These are phyloP conservation scores for Solanum pennellii DNA, from an alignment of 257 asterid species.

Conservation along the genomic window DNA sequence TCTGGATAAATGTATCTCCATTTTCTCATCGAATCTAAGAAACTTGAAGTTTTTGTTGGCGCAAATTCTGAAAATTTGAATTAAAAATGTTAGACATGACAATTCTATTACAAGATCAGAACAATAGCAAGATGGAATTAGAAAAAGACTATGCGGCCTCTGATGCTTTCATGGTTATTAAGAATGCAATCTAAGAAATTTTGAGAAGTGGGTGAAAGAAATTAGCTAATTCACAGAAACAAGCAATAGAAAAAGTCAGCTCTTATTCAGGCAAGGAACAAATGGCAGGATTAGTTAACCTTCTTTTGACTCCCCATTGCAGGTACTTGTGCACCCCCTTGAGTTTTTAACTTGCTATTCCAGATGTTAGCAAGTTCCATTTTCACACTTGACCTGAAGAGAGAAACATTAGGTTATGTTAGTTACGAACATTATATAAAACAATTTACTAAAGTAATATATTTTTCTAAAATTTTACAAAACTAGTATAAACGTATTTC, in stretches of 20 bases:
- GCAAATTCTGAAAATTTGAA: conserved; percentile 25
- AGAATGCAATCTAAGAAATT: not conserved
- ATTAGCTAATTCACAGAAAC: not conserved
- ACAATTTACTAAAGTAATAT: too few species aligned
- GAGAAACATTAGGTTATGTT: too few species aligned
- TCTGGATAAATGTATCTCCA: too few species aligned
- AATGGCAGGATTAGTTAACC: conserved; percentile 1
- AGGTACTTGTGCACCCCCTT: not conserved
- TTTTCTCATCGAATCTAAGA: too few species aligned
- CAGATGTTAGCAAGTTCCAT: too few species aligned
- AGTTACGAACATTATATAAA: too few species aligned
- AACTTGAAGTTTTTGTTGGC: conserved; percentile 16
- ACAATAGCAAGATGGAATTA: not conserved
- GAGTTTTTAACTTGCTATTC: not conserved
- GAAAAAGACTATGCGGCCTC: not conserved
- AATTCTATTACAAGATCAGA: not conserved
- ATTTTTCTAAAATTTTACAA: too few species aligned
- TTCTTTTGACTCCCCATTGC: conserved; percentile 14
- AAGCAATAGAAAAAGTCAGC: not conserved
- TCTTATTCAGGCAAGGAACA: not conserved
- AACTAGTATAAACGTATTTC: too few species aligned
- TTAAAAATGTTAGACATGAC: not conserved
- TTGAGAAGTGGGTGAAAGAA: not conserved
- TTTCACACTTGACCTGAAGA: too few species aligned
- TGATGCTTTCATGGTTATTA: not conserved